Conservation (phyloP, 352 stramenopile genomes). For the Plasmopara halstedii region DNA sequence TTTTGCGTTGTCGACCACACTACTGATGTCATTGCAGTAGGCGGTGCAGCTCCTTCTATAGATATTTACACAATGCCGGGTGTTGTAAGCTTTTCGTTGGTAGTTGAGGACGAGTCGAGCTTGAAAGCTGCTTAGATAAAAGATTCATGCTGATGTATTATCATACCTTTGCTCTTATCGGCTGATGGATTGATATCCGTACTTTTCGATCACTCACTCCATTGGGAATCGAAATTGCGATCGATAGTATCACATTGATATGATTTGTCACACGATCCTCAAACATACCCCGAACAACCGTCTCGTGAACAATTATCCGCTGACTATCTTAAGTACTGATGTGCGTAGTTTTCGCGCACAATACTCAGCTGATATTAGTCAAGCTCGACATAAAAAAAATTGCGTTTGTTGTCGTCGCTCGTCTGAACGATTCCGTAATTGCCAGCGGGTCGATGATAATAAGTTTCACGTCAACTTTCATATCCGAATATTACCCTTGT, state of each 20-base stretch:
- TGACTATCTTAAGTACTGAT: constrained; percentile 44
- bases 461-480: too few relatives aligned
- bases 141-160: constrained; percentile 1
- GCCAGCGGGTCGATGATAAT: constrained; percentile 64
- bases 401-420: constrained; percentile 67
- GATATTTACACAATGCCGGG: constrained; percentile 77
- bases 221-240: constrained; percentile 77
- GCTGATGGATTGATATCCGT: constrained; percentile 12
- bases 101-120: constrained; percentile 32
- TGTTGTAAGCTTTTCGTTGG: constrained; percentile 74
- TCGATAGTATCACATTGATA: constrained; percentile 71
- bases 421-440: constrained; percentile 52
- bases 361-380: constrained; percentile 63
- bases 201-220: constrained; percentile 32
- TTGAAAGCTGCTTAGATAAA: constrained; percentile 1
- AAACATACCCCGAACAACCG: constrained; percentile 57
- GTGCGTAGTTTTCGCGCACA: constrained; percentile 32
- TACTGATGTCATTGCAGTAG: constrained; percentile 63
- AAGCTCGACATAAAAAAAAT: constrained; percentile 71
- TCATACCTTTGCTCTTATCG: constrained; percentile 7
- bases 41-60: constrained; percentile 43
- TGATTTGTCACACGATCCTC: constrained; percentile 63
- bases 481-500: too few relatives aligned
- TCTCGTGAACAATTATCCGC: constrained; percentile 35
- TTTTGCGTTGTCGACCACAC: constrained; percentile 61